A percentile compares a stretch with the other conserved stretches of the same genome.
These are phyloP conservation scores for Petrea volubilis DNA, from an alignment of 257 asterid genomes.

Conservation along the genomic window DNA sequence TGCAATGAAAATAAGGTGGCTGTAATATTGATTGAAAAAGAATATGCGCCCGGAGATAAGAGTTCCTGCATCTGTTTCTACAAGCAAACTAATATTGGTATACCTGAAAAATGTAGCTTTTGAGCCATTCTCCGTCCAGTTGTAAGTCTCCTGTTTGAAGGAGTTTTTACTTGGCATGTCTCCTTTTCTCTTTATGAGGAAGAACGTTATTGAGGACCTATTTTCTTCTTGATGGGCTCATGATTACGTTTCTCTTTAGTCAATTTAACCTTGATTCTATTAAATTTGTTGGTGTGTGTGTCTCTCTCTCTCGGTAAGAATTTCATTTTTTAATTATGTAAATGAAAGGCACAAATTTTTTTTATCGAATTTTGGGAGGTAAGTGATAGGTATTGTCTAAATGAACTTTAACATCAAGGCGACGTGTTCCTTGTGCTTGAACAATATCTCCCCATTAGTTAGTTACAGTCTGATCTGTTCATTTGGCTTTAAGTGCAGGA, in stretches of 20 bases:
- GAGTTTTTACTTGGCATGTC: neutral
- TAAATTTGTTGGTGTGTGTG: too few species aligned
- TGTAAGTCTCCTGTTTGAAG: neutral
- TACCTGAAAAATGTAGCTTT: neutral
- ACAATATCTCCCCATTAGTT: neutral
- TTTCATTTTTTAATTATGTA: neutral
- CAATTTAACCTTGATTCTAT: too few species aligned
- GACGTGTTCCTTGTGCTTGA: constrained; percentile 3
- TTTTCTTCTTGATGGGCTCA: neutral
- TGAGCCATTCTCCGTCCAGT: neutral
- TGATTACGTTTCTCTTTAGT: neutral
- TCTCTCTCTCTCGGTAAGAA: neutral
- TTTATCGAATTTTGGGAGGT: neutral
- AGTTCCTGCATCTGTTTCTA: neutral
- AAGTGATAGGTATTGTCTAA: constrained; percentile 8
- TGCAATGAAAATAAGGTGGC: neutral
- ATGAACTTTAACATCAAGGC: constrained; percentile 1
- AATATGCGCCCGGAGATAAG: neutral
- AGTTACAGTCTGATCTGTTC: constrained; percentile 16
- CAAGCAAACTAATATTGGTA: neutral
- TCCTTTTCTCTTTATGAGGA: neutral
- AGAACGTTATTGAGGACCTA: neutral
- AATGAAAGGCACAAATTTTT: constrained; percentile 6
- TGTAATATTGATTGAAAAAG: neutral
- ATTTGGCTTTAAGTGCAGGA: constrained; percentile 60